Conservation (phyloP, 2,329 filamentous ascomycete species). For the Neocucurbitaria cava region DNA sequence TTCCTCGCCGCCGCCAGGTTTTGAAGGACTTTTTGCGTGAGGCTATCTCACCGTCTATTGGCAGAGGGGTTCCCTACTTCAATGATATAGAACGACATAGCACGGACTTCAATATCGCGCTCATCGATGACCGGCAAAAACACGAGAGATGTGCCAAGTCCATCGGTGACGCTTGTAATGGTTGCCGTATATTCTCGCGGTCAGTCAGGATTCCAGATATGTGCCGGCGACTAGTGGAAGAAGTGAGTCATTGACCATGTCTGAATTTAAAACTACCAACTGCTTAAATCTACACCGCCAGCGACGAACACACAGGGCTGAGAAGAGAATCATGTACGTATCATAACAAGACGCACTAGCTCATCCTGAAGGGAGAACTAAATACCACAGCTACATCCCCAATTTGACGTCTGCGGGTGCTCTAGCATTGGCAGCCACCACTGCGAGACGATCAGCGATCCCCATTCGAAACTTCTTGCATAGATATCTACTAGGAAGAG, state of each 20-base stretch:
- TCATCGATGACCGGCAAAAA: constrained; percentile 22
- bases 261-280: not conserved
- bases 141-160: constrained; percentile 14
- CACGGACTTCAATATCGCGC: constrained; percentile 1
- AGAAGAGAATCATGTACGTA: constrained; percentile 20
- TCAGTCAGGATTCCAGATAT: constrained; percentile 14
- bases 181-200: constrained; percentile 8
- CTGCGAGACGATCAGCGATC: constrained; percentile 9
- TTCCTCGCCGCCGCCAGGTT: constrained; percentile 12
- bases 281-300: not conserved
- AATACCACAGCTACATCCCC: constrained; percentile 20
- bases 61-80: not conserved
- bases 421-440: constrained; percentile 15
- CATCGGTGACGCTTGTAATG: constrained; percentile 2
- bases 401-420: constrained; percentile 18
- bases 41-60: not conserved
- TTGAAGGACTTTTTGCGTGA: constrained; percentile 13
- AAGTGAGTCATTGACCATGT: constrained; percentile 5
- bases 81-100: constrained; percentile 1
- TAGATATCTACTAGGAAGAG: constrained; percentile 18
- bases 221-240: constrained; percentile 6
- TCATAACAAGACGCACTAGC: not conserved
- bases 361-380: not conserved
- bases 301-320: constrained; percentile 9
- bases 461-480: constrained; percentile 18